These are phyloP conservation scores for Echium plantagineum DNA, from an alignment of 257 asterid genomes.

Conservation along the genomic window DNA sequence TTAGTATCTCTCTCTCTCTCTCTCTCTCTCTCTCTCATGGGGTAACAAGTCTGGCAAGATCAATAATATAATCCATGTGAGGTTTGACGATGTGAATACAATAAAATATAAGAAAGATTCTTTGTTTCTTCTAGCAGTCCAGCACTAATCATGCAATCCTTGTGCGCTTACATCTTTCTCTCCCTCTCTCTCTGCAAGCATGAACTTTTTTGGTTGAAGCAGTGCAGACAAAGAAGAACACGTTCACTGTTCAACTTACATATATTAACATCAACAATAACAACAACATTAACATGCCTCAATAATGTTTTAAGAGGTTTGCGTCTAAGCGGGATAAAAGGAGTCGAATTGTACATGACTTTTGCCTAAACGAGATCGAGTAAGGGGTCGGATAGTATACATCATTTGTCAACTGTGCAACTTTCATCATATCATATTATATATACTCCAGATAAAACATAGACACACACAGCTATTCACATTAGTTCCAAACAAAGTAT, in stretches of 20 bases:
- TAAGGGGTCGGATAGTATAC: too few relatives aligned
- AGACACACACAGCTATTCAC: constrained; percentile 18
- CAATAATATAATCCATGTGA: constrained; percentile 13
- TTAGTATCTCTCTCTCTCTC: too few relatives aligned
- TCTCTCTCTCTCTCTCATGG: constrained; percentile 18
- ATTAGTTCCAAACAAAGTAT: constrained; percentile 28
- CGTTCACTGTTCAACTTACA: constrained; percentile 33
- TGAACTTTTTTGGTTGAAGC: constrained; percentile 29
- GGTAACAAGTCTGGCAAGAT: constrained; percentile 3
- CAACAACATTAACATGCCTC: too few relatives aligned
- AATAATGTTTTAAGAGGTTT: too few relatives aligned
- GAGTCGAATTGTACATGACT: too few relatives aligned
- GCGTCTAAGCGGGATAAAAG: too few relatives aligned
- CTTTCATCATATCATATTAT: constrained; percentile 7
- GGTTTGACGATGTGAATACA: constrained; percentile 13
- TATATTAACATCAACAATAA: too few relatives aligned
- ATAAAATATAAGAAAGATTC: constrained; percentile 15
- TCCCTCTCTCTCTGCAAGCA: constrained; percentile 9
- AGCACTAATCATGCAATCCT: constrained; percentile 19
- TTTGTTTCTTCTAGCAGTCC: constrained; percentile 9
- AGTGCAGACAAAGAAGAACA: constrained; percentile 48
- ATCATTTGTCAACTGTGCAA: constrained; percentile 26
- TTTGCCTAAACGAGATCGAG: too few relatives aligned
- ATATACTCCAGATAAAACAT: constrained; percentile 9
- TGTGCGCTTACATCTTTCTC: not conserved